Evolutionary conservation across 129 eudicot species (phyloP), one percentile per base, ranked within the genome.

Genomic region (Heracleum sosnowskyi): DNA sequence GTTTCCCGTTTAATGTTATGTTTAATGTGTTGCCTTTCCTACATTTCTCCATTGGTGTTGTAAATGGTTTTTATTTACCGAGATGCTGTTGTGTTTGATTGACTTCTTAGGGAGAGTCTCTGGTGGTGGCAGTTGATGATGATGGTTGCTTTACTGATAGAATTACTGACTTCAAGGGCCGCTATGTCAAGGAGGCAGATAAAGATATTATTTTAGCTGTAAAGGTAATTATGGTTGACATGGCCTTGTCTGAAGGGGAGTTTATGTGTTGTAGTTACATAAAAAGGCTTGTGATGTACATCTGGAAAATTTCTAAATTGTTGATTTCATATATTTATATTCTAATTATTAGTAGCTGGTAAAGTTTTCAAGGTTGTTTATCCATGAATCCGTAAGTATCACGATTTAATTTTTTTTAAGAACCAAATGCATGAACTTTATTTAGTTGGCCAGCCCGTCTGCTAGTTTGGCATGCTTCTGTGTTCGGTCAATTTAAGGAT

Each of bases 51-150:
- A 4, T 66, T 13, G 9, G 2, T 64, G 16, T 13, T 66, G 5
- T 31, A 28, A 63, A 3, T 28, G 36, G 36, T 29, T 63, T 63
- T 7, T 28, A 62, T 62, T 26, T 75, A 24, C 45, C 24, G 37
- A 75, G 10, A 29, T 42, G 16, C 40, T 55, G 26, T 64, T 75
- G 76, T 28, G 37, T 39, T 31, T 31, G 13, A 34, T 66, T 74
- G 77, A 64, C 53, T 45, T 78, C 39, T 86, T 22, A 88, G 96
- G 96, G 96, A 28, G 92, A 90, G 77, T 82, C 84, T 74, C 79
- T 92, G 20, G 81, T 90, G 75, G 93, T 92, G 72, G 90, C 97
- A 79, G 97, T 92, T 84, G 97, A 92, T 82, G 97, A 90, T 53
- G 92, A 92, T 87, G 97, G 96, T 33, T 79, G 93, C 86, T 92